Evolutionary conservation across 441 rosid genomes (phyloP).

Genomic region (Populus hybrid): DNA sequence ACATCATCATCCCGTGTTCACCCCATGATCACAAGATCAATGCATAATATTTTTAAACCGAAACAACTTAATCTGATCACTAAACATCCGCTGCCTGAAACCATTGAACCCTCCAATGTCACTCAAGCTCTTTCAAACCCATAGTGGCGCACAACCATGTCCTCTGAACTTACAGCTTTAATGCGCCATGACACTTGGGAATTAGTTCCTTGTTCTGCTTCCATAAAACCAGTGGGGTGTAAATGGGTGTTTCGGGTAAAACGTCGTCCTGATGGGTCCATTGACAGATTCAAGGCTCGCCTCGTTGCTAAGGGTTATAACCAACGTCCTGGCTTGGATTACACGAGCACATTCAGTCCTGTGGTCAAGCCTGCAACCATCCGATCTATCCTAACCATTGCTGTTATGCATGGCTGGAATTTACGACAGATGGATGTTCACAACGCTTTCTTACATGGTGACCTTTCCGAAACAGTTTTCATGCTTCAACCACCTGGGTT

Average conservation of each 20-base stretch:
- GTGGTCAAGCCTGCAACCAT: background rate
- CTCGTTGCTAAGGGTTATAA: background rate
- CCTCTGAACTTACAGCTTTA: background rate
- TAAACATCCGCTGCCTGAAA: background rate
- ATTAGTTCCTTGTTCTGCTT: background rate
- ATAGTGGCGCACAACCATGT: no score
- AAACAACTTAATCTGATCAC: background rate
- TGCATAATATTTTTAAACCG: no score
- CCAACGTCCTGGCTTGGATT: no score
- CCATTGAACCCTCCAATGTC: background rate
- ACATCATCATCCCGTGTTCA: no score
- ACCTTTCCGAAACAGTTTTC: background rate
- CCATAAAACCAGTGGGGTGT: background rate
- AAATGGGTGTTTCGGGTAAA: background rate
- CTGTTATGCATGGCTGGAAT: background rate
- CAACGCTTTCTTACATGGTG: background rate
- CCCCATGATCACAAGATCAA: no score
- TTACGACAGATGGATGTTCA: background rate
- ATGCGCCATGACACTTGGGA: background rate
- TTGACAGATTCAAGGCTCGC: no score
- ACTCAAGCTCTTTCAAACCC: background rate
- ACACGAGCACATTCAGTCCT: background rate
- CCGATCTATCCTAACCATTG: background rate
- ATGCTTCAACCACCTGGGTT: background rate
- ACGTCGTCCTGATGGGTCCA: no score